phyloP scores from a whole-genome alignment of 192 early-diverging fungal genomes.

The Bifiguratus adelaidae region DNA sequence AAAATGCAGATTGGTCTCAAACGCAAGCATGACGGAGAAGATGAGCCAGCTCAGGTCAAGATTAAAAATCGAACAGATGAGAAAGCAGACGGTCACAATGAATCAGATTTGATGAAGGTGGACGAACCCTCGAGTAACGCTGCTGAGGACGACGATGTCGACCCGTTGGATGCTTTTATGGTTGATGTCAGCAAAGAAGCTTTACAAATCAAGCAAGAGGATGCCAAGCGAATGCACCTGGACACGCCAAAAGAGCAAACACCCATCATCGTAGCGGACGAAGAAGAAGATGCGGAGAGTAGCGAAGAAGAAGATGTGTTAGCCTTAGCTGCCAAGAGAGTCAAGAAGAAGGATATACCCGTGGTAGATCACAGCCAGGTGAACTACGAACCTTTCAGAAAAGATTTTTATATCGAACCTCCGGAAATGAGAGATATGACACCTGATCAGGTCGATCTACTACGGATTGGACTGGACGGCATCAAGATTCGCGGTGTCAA shows the following conservation, averaged over 20 bases:
- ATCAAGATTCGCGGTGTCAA: conserved; percentile 88
- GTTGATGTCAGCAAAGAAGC: conserved; percentile 65
- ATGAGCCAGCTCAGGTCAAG: background rate
- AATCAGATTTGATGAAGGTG: background rate
- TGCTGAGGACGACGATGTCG: conserved; percentile 42
- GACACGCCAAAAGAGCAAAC: background rate
- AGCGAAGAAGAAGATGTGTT: conserved; percentile 62
- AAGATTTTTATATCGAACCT: conserved; percentile 94
- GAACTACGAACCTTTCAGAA: conserved; percentile 79
- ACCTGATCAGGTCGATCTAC: conserved; percentile 68
- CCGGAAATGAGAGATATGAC: conserved; percentile 79
- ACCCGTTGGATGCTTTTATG: conserved; percentile 86
- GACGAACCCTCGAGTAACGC: conserved; percentile 24
- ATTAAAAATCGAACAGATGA: background rate
- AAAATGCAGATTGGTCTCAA: conserved; percentile 6
- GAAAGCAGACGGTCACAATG: conserved; percentile 7
- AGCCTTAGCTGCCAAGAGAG: conserved; percentile 68
- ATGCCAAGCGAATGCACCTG: conserved; percentile 19
- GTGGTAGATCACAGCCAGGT: conserved; percentile 78
- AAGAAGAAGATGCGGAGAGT: conserved; percentile 37
- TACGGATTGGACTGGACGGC: conserved; percentile 79
- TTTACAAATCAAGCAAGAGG: conserved; percentile 54
- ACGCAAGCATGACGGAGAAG: background rate
- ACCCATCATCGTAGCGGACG: conserved; percentile 6
- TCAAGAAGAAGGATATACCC: conserved; percentile 87